Conservation (phyloP, 192 early-diverging fungal species). For the Entomortierella lignicola region DNA sequence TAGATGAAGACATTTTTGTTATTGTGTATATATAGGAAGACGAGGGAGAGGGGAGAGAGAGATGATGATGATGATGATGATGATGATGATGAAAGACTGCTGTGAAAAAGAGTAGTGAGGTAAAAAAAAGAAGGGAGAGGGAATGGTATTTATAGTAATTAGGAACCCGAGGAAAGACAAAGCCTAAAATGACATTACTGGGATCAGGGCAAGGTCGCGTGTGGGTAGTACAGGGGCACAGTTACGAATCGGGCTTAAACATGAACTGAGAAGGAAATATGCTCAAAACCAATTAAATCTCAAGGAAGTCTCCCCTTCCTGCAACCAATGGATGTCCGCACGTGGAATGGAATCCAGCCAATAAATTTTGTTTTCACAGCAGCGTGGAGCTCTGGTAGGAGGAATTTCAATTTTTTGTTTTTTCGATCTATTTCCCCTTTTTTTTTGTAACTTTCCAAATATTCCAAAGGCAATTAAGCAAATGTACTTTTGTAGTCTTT, state of each 20-base stretch:
- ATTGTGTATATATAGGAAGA: background rate
- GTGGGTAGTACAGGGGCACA: slow-evolving; percentile 11
- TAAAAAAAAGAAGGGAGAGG: background rate
- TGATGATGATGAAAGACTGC: slow-evolving; percentile 10
- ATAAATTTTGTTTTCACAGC: background rate
- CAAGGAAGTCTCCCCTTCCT: background rate
- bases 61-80: too few species aligned
- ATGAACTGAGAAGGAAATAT: background rate
- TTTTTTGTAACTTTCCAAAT: background rate
- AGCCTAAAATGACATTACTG: background rate
- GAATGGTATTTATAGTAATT: slow-evolving; percentile 27
- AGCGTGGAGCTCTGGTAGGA: background rate
- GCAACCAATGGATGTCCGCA: background rate
- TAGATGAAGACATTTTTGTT: slow-evolving; percentile 26
- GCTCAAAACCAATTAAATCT: background rate
- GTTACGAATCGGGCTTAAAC: too few species aligned
- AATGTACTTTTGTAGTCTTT: too few species aligned
- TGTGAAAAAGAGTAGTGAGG: slow-evolving; percentile 15
- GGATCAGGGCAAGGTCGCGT: slow-evolving; percentile 17
- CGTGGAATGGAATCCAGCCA: background rate
- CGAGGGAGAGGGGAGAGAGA: slow-evolving; percentile 10
- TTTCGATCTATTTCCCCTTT: background rate
- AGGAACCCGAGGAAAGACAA: background rate
- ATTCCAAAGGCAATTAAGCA: too few species aligned
- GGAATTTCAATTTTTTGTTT: background rate